Conservation (phyloP, 2,329 filamentous ascomycete species). For the Colletotrichum caudatum region DNA sequence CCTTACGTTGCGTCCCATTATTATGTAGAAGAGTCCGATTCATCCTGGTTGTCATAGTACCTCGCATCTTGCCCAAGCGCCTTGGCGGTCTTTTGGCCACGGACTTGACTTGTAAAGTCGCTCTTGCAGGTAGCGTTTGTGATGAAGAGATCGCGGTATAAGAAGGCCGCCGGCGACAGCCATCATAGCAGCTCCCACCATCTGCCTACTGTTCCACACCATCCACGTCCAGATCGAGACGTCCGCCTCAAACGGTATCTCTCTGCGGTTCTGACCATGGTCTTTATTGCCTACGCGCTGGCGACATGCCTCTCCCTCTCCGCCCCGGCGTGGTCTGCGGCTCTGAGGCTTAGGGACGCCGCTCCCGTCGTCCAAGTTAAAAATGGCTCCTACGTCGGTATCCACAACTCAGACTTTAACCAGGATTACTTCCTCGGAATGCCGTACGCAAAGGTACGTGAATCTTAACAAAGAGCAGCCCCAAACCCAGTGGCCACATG, state of each 20-base stretch:
- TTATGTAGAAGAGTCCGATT: constrained; percentile 23
- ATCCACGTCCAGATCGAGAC: constrained; percentile 8
- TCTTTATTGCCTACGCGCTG: constrained; percentile 19
- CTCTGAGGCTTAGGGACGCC: constrained; percentile 14
- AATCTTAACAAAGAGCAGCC: not conserved
- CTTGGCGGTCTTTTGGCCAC: constrained; percentile 27
- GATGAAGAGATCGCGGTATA: constrained; percentile 24
- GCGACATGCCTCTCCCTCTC: constrained; percentile 28
- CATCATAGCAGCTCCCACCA: constrained; percentile 4
- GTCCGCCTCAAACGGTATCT: constrained; percentile 10
- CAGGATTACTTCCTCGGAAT: constrained; percentile 63
- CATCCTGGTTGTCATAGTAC: constrained; percentile 10
- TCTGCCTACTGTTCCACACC: not conserved
- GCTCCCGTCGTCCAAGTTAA: constrained; percentile 32
- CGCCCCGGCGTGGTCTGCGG: constrained; percentile 20
- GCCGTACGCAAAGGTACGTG: constrained; percentile 58
- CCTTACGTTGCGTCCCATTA: not conserved
- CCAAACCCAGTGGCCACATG: not conserved
- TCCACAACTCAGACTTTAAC: constrained; percentile 52
- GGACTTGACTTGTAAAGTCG: not conserved
- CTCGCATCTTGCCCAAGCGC: not conserved
- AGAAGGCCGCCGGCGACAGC: constrained; percentile 10
- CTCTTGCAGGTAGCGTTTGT: not conserved
- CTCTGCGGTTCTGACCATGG: constrained; percentile 28
- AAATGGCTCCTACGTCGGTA: constrained; percentile 52